Evolutionary conservation across 768 basidiomycete species (phyloP).

Genomic region (Suillus bovinus): DNA sequence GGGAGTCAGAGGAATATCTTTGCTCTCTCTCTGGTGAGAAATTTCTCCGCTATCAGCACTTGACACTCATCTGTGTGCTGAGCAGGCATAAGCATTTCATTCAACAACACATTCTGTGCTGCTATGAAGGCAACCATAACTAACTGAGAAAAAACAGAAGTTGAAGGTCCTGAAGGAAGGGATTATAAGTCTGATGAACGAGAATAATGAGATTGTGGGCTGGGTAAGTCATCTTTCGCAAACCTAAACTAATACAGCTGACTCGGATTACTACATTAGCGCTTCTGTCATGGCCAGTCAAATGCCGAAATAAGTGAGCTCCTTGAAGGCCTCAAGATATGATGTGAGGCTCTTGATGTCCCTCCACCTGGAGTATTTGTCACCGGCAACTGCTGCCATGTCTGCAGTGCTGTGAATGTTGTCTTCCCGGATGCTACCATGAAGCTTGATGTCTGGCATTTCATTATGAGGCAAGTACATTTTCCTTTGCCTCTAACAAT

Average conservation of each 20-base stretch:
- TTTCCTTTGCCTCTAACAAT: background rate
- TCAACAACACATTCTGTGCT: slow-evolving; percentile 21
- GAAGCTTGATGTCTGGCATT: slow-evolving; percentile 22
- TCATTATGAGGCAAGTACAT: slow-evolving; percentile 16
- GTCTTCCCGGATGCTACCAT: slow-evolving; percentile 11
- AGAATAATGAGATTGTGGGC: slow-evolving; percentile 14
- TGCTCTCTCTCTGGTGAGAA: background rate
- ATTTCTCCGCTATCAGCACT: background rate
- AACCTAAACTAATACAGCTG: background rate
- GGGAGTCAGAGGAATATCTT: slow-evolving; percentile 4
- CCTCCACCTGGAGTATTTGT: slow-evolving; percentile 16
- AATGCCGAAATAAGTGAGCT: slow-evolving; percentile 18
- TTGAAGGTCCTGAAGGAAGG: slow-evolving; percentile 14
- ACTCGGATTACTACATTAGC: slow-evolving; percentile 6
- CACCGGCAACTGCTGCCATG: slow-evolving; percentile 25
- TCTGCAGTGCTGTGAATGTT: slow-evolving; percentile 5
- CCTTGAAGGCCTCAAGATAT: slow-evolving; percentile 14
- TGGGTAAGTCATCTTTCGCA: slow-evolving; percentile 18
- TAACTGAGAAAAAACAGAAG: background rate
- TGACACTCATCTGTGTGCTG: background rate
- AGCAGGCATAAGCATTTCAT: slow-evolving; percentile 13
- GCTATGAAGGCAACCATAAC: slow-evolving; percentile 16
- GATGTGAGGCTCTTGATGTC: slow-evolving; percentile 11
- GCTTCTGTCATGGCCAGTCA: slow-evolving; percentile 18
- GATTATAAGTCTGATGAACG: slow-evolving; percentile 18